Base-by-base conservation (phyloP, 257 asterid species). In the Fraxinus excelsior region DNA sequence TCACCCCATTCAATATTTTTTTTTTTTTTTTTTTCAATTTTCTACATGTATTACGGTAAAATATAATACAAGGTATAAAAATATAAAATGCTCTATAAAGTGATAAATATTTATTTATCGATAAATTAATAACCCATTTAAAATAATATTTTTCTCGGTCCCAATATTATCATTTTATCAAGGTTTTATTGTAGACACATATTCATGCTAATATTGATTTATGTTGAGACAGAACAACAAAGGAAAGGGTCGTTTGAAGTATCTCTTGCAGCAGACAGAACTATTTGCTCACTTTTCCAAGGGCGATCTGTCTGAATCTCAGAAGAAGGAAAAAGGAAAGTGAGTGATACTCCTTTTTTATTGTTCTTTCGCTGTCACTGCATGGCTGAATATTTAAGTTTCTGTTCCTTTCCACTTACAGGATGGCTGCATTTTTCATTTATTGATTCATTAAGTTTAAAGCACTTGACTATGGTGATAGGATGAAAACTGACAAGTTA, bases 251-350 rank as follows among this genome's bases (percentile, higher is more conserved):
- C 95, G 98, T 29, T 74, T 96, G 81, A 91, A 89, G 75, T 96
- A 91, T 88, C 97, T 96, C 70, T 89, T 96, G 83, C 93, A 91
- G 94, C 99, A 96, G 84, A 96, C 99, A 2, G 99, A 96, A 87
- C 80, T 96, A 66, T 96, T 96, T 91, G 90, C 99, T 62, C 99
- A 96, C 88, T 96, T 96, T 87, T 98, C 99, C 35, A 96, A 96
- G 86, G 91, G 96, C 53, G 97, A 87, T 71, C 94, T 85, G 62
- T 83, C 97, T 73, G 78, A 81, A 68, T 76, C 97, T 56, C 87
- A 74, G 82, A 92, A 91, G 87, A 93, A 89, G 92, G 74, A 67
- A 25, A 96, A 93, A 81, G 99, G 99, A 85, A 93, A 88, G 98
- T 89, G 77, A 18, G 81, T 49, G 4, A 9, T 23, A 21, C 32